These are phyloP conservation scores for Phaeosphaeria sp. DNA, from an alignment of 2,329 filamentous ascomycete genomes.

Conservation along the genomic window DNA sequence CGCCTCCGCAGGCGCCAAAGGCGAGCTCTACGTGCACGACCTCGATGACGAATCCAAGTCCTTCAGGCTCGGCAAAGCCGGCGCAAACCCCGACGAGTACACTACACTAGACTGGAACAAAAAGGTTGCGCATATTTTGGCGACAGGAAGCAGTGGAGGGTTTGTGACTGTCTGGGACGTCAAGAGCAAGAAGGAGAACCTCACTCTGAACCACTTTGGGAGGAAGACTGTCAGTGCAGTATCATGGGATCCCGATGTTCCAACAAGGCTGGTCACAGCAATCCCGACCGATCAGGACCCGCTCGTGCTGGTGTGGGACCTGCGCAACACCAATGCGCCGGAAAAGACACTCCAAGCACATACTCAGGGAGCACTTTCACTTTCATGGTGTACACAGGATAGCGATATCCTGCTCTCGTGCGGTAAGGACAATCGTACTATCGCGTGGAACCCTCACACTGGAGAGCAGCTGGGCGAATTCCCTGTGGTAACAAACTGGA, in stretches of 20 bases:
- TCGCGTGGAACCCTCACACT: constrained; percentile 95
- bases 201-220: constrained; percentile 88
- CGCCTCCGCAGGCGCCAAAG: constrained; percentile 90
- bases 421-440: constrained; percentile 94
- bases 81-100: constrained; percentile 90
- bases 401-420: constrained; percentile 87
- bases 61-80: constrained; percentile 85
- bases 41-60: constrained; percentile 87
- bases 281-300: constrained; percentile 89
- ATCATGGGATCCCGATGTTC: constrained; percentile 93
- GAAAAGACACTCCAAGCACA: constrained; percentile 90
- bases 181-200: constrained; percentile 95
- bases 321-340: constrained; percentile 94
- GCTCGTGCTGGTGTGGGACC: constrained; percentile 89
- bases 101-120: constrained; percentile 99
- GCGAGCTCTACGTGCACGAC: constrained; percentile 95
- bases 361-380: constrained; percentile 88
- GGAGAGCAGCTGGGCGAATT: constrained; percentile 90
- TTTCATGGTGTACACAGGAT: constrained; percentile 96
- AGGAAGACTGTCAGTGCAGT: constrained; percentile 94
- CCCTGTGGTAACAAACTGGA: constrained; percentile 99
- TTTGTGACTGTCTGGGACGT: constrained; percentile 99
- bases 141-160: constrained; percentile 89
- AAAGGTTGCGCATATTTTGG: constrained; percentile 94
- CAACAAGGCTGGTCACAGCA: constrained; percentile 91